Base-by-base conservation (phyloP, 371 early-diverging fungal genomes). In the Lichtheimia ornata region DNA sequence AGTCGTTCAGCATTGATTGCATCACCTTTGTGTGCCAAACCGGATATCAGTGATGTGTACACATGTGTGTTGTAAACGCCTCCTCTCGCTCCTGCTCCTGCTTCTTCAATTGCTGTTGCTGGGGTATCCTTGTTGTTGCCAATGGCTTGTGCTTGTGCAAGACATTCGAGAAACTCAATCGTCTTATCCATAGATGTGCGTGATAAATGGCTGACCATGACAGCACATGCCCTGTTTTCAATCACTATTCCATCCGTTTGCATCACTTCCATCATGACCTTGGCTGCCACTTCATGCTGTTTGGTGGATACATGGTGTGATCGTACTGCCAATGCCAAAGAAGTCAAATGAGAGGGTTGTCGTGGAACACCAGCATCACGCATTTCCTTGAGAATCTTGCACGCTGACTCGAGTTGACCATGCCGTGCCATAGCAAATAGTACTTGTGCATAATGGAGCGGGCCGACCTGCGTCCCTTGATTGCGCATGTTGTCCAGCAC, bases 21-120 rank as follows among this genome's bases (percentile, higher is more conserved):
- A 45, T 80, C 71, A 9, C 70, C 73, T 43, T 71, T 56, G 13
- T 63, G 58, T 28, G 72, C 77, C 56, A 77, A 61, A 40, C 69
- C 69, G 17, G 75, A 50, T 24, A 80, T 80, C 22, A 80, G 64
- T 4, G 77, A 70, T 6, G 80, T 80, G 44, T 80, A 80, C 41
- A 77, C 67, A 58, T 74, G 69, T 51, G 64, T 68, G 60, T 77
- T 71, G 58, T 66, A 72, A 25, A 49, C 17, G 27, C 65, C 28
- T 17, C 53, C 55, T 35, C 35, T 22, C 2, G 22, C 22, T 22
- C 22, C 22, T 22, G 1, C 22, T 22, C 22, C 35, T 35, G 1
- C 35, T 35, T 9, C 35, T 35, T 35, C 35, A 35, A 35, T 35
- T n/a, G 56, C 30, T 41, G 57, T 40, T 22, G 43, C n/a, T 25